Percentiles rank a stretch among this genome's conserved stretches.
Evolutionary conservation across 202 grass and related monocot species (phyloP).

Genomic region (Panicum hallii): DNA sequence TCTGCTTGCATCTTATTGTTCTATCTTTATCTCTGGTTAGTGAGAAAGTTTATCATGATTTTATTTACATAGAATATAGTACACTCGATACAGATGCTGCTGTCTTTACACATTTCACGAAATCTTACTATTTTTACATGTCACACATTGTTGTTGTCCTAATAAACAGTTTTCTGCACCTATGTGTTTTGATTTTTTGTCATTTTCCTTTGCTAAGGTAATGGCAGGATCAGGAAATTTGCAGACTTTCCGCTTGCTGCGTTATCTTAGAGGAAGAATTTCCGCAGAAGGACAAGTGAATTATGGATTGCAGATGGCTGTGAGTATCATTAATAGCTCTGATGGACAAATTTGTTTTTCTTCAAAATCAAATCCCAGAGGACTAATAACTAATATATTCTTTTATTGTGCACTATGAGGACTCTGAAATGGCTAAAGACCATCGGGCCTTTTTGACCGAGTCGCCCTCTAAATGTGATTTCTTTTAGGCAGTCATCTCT

Average conservation of each 20-base stretch:
- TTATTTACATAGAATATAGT: slow-evolving; percentile 38
- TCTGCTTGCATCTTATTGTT: slow-evolving; percentile 89
- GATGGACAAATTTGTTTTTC: slow-evolving; percentile 33
- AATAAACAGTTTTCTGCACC: slow-evolving; percentile 13
- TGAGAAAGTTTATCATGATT: slow-evolving; percentile 18
- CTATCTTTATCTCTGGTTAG: slow-evolving; percentile 91
- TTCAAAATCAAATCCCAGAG: background rate
- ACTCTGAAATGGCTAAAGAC: slow-evolving; percentile 17
- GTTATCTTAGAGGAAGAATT: slow-evolving; percentile 90
- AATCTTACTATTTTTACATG: slow-evolving; percentile 15
- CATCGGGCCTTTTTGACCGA: too few relatives aligned
- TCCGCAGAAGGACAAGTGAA: slow-evolving; percentile 92
- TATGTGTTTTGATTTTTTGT: slow-evolving; percentile 1
- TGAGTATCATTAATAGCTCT: slow-evolving; percentile 52
- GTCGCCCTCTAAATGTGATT: too few relatives aligned
- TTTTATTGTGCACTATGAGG: background rate
- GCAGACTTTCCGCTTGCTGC: slow-evolving; percentile 86
- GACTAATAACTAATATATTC: background rate
- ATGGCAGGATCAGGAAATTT: slow-evolving; percentile 97
- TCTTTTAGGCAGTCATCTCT: too few relatives aligned
- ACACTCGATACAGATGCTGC: background rate
- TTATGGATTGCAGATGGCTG: slow-evolving; percentile 95
- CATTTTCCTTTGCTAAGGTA: slow-evolving; percentile 56
- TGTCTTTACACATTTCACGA: slow-evolving; percentile 1
- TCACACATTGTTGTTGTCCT: background rate